Evolutionary conservation across 164 flowering plant genomes (phyloP), one percentile per base, ranked within the genome.

Genomic region (Annona squamosa): DNA sequence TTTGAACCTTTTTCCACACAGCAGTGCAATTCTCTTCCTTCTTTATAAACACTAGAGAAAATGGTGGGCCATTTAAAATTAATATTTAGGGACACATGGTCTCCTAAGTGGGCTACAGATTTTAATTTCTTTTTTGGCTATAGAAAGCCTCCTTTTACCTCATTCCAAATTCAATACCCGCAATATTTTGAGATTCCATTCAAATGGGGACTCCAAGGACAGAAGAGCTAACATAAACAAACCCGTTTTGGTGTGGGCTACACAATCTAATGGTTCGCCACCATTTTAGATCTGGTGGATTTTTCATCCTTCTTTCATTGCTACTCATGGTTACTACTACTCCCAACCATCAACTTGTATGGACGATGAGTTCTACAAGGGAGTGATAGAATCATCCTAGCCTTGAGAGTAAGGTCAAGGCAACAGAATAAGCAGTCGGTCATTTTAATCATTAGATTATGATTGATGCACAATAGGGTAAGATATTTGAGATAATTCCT

Each of bases 31-130:
- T 74, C 74, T 67, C 76, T 70, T 72, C 74, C 75, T 77, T 76
- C 81, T 80, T 86, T 88, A 84, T 86, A 86, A 77, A 82, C 80
- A 83, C 78, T 42, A 43, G 84, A 80, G 81, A 78, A 77, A 76
- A 74, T 67, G 87, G 79, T 77, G 82, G 82, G 74, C 78, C 46
- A 79, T 81, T 77, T 73, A 64, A 63, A 77, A 82, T 69, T 67
- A 75, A 83, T 88, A 75, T 19, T 86, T 86, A 85, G 85, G 82
- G 80, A 26, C 56, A 67, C 63, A 48, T 74, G 79, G 94, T 87
- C 79, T 77, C 86, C 88, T 65, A 78, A 84, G 75, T 88, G 93
- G 93, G 81, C 81, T 82, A 86, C 97, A 91, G 5, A 69, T 76
- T 80, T 82, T 76, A 81, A 80, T 85, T 70, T 76, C 81, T 84